Evolutionary conservation across 768 basidiomycete genomes (phyloP), one percentile per base, ranked within the genome.

Genomic region (Sporobolomyces phaffii): DNA sequence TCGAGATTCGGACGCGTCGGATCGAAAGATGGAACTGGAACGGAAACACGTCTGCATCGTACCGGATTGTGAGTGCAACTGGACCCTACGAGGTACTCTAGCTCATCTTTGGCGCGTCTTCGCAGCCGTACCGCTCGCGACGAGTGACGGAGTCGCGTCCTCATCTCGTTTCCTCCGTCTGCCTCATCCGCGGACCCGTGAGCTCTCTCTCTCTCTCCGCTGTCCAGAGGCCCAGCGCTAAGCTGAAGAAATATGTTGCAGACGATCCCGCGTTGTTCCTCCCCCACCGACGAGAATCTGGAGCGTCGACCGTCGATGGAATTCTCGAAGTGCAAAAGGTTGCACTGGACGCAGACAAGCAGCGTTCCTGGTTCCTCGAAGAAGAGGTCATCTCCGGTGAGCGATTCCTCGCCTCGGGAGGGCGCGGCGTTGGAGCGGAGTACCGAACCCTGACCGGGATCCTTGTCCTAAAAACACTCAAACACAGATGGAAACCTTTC

Each of bases 271-370:
- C 61, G 5, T 33, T 68, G 26, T 68, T 68, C 49, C n/a, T 63
- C 0, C 66, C 66, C 0, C 49, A 62, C 48, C 33, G 2, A 33
- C 28, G 43, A 33, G 56, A 45, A 15, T 3, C 43, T 5, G 31
- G 14, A 18, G 43, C 56, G 20, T 45, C 56, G 31, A n/a, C 48
- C 13, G n/a, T 15, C 9, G 52, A 62, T 29, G 62, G 47, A 2
- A 47, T 70, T 11, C 64, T 70, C 29, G 69, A 70, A 56, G 64
- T 70, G 31, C 60, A 65, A 38, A 57, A 59, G 43, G 20, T 70
- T 28, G 17, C 29, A n/a, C 64, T 61, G 6, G 64, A 62, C 24
- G 45, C 60, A 13, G 64, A 62, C 64, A 70, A 70, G 50, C 24
- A 45, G 24, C 33, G 69, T 4, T 62, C 60, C 40, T 70, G 64